Evolutionary conservation across 768 basidiomycete genomes (phyloP), one percentile per base, ranked within the genome.

Genomic region (Mycena olivaceomarginata): DNA sequence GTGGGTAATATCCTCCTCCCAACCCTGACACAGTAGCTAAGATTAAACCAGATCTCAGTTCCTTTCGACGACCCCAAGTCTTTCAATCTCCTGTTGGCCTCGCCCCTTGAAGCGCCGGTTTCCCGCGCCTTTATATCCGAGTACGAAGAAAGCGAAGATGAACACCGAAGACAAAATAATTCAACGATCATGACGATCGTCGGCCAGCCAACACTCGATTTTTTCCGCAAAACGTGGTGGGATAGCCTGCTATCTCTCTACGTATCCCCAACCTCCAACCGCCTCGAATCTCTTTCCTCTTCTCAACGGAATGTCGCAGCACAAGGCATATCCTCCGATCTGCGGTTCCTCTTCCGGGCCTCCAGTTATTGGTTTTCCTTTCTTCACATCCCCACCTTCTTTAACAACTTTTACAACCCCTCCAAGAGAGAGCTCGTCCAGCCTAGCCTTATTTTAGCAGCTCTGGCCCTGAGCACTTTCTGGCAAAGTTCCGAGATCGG

Each of bases 201-300:
- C 8, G 81, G 86, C 62, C 91, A 92, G 76, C 95, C 95, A 9
- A 93, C 94, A 11, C 85, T 94, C 48, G 88, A 90, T 64, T 95
- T 94, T 83, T 87, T 88, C 20, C 93, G 94, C 67, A 92, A 94
- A 85, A 92, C 91, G 31, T 95, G 95, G 95, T 96, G 94, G 93
- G 95, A 95, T 81, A 91, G 90, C 5, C 87, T 96, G 20, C 84
- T 95, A 46, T 85, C 86, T 53, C 81, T 93, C 40, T 95, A 95
- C 82, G 72, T 84, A 41, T 87, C 87, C 20, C 84, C 86, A 10
- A 78, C 81, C 73, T 80, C 84, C n/a, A 78, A 78, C 39, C 84
- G 82, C 72, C 83, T 82, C 59, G 84, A 85, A 72, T 74, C 81
- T 41, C 80, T 91, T 25, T 85, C 88, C 18, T 45, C 83, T 16